These are phyloP conservation scores for Cardamine occulta DNA, from an alignment of 345 rosid genomes.

Conservation along the genomic window DNA sequence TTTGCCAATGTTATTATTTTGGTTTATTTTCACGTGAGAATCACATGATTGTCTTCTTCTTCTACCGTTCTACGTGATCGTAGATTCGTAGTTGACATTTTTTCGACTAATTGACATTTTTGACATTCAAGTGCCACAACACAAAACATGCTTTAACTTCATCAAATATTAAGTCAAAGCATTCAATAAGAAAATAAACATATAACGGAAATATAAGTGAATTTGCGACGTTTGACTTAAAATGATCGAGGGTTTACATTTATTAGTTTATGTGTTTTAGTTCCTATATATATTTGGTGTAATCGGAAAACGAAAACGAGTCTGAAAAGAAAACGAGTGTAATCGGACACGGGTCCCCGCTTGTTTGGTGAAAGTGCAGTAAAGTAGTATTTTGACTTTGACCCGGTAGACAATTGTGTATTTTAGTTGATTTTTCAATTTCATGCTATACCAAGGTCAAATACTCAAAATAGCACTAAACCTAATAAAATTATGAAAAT, in stretches of 20 bases:
- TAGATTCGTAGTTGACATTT: too few relatives aligned
- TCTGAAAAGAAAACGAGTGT: neutral
- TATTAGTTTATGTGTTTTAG: neutral
- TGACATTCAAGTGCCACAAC: neutral
- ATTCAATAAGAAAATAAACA: neutral
- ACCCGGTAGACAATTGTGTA: neutral
- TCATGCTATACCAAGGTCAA: neutral
- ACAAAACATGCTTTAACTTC: neutral
- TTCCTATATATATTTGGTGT: too few relatives aligned
- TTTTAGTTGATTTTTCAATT: conserved; percentile 6
- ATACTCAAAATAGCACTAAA: neutral
- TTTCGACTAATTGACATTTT: neutral
- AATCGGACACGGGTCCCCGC: neutral
- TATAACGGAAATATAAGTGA: neutral
- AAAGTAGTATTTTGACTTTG: conserved; percentile 2
- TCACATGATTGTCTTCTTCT: neutral
- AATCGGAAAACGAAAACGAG: too few relatives aligned
- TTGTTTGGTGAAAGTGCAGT: conserved; percentile 11
- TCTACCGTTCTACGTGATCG: neutral
- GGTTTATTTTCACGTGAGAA: neutral
- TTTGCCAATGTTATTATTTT: neutral
- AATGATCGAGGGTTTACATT: neutral
- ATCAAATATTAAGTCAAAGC: neutral
- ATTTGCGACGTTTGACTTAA: neutral
- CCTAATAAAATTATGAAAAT: neutral